phyloP scores from a whole-genome alignment of 192 early-diverging fungal genomes.

The Neocallimastix lanati region DNA sequence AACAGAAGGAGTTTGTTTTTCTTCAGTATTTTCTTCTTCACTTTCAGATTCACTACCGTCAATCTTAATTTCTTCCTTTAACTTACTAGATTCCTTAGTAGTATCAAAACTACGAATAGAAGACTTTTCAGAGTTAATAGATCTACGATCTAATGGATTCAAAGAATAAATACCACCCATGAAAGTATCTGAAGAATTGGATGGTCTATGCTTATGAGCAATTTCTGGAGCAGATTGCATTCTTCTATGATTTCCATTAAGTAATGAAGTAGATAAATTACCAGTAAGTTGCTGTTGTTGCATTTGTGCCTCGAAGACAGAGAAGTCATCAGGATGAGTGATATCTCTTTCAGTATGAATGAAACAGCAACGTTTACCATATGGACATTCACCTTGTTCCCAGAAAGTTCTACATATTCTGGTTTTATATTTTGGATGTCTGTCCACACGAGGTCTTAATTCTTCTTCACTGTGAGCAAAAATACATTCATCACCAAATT shows the following conservation, averaged over 20 bases:
- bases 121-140: neutral
- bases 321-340: neutral
- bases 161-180: neutral
- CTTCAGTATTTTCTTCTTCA: neutral
- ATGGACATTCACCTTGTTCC: neutral
- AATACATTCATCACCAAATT: conserved; percentile 9
- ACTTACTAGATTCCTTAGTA: neutral
- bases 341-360: neutral
- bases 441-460: neutral
- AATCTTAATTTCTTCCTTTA: neutral
- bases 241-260: neutral
- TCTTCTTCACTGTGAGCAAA: neutral
- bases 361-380: neutral
- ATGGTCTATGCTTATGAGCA: neutral
- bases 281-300: neutral
- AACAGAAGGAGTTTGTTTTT: neutral
- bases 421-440: neutral
- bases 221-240: neutral
- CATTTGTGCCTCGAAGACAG: neutral
- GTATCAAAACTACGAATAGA: neutral
- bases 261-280: neutral
- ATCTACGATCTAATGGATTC: neutral
- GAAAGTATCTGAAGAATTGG: neutral
- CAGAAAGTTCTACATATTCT: neutral
- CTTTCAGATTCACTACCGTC: neutral